phyloP scores from a whole-genome alignment of 78 protist genomes.

The Protostelium mycophagum region DNA sequence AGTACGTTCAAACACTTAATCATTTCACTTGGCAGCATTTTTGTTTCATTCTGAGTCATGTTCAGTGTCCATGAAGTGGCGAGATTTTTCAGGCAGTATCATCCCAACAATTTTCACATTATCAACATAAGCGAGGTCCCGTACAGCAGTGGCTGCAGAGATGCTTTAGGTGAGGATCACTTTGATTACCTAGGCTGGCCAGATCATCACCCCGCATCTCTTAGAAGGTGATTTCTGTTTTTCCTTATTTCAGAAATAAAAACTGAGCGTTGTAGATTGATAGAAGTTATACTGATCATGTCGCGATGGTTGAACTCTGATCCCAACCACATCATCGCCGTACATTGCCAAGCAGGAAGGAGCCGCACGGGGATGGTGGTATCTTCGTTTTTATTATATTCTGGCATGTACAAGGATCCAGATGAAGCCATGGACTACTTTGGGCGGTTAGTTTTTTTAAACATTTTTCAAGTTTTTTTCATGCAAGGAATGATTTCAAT shows the following conservation, averaged over 20 bases:
- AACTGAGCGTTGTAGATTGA: not conserved
- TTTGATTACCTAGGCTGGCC: constrained; percentile 41
- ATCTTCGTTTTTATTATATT: constrained; percentile 14
- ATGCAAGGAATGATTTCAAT: too few species aligned
- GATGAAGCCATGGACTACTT: not conserved
- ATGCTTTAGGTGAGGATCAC: not conserved
- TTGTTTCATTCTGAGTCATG: constrained; percentile 5
- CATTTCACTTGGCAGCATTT: too few species aligned
- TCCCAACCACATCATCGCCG: constrained; percentile 26
- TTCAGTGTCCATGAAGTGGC: constrained; percentile 19
- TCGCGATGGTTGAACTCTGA: constrained; percentile 20
- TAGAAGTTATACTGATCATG: not conserved
- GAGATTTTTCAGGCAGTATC: constrained; percentile 27
- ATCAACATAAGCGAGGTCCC: constrained; percentile 41
- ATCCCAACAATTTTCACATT: constrained; percentile 29
- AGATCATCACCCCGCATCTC: constrained; percentile 46
- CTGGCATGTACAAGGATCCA: not conserved
- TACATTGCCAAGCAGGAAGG: constrained; percentile 55
- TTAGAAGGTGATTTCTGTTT: constrained; percentile 23
- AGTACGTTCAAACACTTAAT: not conserved
- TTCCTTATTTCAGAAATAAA: not conserved
- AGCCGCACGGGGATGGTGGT: constrained; percentile 50
- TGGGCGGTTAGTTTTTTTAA: not conserved
- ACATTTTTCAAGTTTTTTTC: not conserved
- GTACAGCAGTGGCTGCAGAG: constrained; percentile 1